Evolutionary conservation across 1,139 yeast species (phyloP).

Genomic region (Groenewaldozyma auringiensis): DNA sequence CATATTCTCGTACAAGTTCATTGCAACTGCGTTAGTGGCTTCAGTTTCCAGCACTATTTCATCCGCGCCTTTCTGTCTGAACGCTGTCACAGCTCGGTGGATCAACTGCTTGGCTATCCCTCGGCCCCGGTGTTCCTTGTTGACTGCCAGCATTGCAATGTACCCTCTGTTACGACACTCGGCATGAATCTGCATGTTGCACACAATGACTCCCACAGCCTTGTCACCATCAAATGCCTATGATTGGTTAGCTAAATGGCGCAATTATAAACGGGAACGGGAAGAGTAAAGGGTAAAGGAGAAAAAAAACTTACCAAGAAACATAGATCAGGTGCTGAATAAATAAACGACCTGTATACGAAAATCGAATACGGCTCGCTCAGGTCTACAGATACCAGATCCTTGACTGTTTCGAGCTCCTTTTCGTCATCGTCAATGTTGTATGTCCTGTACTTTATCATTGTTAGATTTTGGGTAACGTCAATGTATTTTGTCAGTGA

Average conservation of each 20-base stretch:
- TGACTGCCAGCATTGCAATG: slow-evolving; percentile 92
- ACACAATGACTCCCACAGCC: slow-evolving; percentile 72
- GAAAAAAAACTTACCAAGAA: slow-evolving; percentile 41
- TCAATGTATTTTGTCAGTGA: too few species aligned
- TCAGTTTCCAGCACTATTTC: slow-evolving; percentile 91
- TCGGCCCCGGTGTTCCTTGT: slow-evolving; percentile 56
- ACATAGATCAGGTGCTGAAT: slow-evolving; percentile 62
- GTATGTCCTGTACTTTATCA: neutral
- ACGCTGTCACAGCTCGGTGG: slow-evolving; percentile 51
- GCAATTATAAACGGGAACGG: slow-evolving; percentile 2
- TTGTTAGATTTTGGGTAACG: neutral
- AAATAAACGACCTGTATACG: slow-evolving; percentile 60
- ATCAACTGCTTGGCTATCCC: slow-evolving; percentile 79
- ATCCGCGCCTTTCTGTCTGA: slow-evolving; percentile 61
- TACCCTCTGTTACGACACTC: slow-evolving; percentile 67
- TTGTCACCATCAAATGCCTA: slow-evolving; percentile 25
- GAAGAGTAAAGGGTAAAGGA: neutral
- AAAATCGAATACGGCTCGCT: slow-evolving; percentile 70
- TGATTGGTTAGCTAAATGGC: too few species aligned
- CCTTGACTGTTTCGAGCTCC: slow-evolving; percentile 32
- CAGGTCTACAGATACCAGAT: slow-evolving; percentile 49
- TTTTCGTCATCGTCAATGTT: slow-evolving; percentile 13
- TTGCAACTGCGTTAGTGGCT: slow-evolving; percentile 70
- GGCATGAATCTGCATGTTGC: slow-evolving; percentile 76
- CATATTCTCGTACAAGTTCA: slow-evolving; percentile 69